phyloP scores from a whole-genome alignment of 164 flowering plant species.

The Vitis vinifera region DNA sequence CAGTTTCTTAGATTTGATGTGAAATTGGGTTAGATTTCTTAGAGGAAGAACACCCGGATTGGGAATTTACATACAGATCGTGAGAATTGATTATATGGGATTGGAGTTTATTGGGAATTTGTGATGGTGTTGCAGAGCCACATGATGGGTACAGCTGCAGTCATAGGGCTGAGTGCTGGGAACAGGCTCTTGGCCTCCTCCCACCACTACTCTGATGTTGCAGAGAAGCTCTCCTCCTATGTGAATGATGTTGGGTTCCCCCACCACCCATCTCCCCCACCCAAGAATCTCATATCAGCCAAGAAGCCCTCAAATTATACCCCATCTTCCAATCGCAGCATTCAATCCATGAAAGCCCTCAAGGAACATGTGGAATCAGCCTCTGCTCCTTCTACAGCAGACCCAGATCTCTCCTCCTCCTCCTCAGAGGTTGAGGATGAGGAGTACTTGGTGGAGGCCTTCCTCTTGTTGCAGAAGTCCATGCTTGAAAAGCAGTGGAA shows the following conservation, averaged over 20 bases:
- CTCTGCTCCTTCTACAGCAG: constrained; percentile 33
- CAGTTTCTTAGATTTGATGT: too few relatives aligned
- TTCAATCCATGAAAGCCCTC: constrained; percentile 58
- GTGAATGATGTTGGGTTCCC: constrained; percentile 41
- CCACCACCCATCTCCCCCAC: constrained; percentile 32
- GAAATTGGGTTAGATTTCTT: too few relatives aligned
- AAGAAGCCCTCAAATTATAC: constrained; percentile 51
- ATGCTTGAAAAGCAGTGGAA: constrained; percentile 92
- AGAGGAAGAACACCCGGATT: too few relatives aligned
- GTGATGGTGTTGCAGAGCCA: constrained; percentile 31
- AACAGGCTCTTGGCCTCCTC: constrained; percentile 76
- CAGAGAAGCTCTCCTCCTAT: constrained; percentile 49
- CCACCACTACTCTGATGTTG: constrained; percentile 53
- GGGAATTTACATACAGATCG: too few relatives aligned
- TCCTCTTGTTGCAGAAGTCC: constrained; percentile 82
- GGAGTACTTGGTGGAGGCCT: constrained; percentile 65
- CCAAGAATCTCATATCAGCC: constrained; percentile 44
- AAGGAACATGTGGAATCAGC: constrained; percentile 49
- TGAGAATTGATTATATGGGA: too few relatives aligned
- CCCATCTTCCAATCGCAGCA: constrained; percentile 31
- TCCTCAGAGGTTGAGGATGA: background rate
- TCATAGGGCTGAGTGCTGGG: constrained; percentile 74
- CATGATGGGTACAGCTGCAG: constrained; percentile 81
- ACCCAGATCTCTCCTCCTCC: constrained; percentile 1
- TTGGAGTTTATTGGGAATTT: constrained; percentile 10